These are phyloP conservation scores for Leishmania gerbilli DNA, from an alignment of 208 protist genomes.

Conservation along the genomic window DNA sequence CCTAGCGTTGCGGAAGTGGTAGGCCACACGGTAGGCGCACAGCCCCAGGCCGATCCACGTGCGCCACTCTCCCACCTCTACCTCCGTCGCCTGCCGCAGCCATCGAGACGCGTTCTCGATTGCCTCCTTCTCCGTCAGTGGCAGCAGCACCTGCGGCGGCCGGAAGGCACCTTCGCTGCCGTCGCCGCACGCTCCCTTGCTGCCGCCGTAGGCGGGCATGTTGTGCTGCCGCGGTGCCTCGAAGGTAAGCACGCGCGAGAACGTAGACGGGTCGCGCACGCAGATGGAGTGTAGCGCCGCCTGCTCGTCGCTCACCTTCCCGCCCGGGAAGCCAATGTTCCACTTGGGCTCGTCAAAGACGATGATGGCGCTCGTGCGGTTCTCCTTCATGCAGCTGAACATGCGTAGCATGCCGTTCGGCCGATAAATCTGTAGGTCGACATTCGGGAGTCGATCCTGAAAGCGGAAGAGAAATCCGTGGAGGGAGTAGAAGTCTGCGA, in stretches of 20 bases:
- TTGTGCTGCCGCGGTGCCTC: constrained; percentile 41
- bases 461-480: constrained; percentile 77
- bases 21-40: constrained; percentile 67
- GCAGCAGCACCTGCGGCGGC: constrained; percentile 51
- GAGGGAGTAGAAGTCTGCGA: constrained; percentile 82
- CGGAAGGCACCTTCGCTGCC: not conserved
- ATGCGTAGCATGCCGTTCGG: constrained; percentile 87
- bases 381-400: constrained; percentile 90
- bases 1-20: constrained; percentile 76
- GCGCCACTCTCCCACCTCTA: constrained; percentile 82
- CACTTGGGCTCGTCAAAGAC: constrained; percentile 75
- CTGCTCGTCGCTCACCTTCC: constrained; percentile 61
- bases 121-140: constrained; percentile 71
- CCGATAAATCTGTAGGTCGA: constrained; percentile 88
- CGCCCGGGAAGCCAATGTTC: constrained; percentile 76
- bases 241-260: constrained; percentile 67
- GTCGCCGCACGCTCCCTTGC: not conserved
- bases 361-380: constrained; percentile 83
- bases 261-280: constrained; percentile 69
- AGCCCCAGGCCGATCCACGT: constrained; percentile 81
- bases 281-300: constrained; percentile 82
- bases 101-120: constrained; percentile 66
- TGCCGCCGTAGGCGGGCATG: constrained; percentile 9
- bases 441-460: constrained; percentile 67
- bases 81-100: constrained; percentile 67